These are phyloP conservation scores for Pythium periplocum DNA, from an alignment of 352 stramenopile species.

Conservation along the genomic window DNA sequence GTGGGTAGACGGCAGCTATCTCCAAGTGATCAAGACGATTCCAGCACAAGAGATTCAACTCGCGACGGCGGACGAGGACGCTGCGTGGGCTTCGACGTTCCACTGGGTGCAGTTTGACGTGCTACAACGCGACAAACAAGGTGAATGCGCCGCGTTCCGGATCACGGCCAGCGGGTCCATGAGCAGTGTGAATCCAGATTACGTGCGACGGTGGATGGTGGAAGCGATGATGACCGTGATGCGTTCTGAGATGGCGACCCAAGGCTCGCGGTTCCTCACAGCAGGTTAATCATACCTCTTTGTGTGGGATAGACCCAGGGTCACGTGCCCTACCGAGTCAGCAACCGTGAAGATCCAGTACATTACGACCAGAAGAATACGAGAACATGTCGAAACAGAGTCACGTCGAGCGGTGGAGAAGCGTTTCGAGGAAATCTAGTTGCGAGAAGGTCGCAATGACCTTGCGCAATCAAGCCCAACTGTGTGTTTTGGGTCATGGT, in stretches of 20 bases:
- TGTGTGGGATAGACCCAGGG: too few species aligned
- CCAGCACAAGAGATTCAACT: background rate
- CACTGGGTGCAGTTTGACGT: slow-evolving; percentile 9
- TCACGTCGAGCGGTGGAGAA: too few species aligned
- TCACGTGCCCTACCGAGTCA: too few species aligned
- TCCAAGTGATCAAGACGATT: slow-evolving; percentile 1
- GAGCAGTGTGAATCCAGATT: slow-evolving; percentile 1
- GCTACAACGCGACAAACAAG: background rate
- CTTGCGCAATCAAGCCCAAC: too few species aligned
- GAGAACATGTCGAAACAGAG: too few species aligned
- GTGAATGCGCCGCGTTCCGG: background rate
- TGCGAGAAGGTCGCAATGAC: too few species aligned
- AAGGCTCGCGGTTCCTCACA: too few species aligned
- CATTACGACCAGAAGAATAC: too few species aligned
- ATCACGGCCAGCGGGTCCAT: slow-evolving; percentile 11
- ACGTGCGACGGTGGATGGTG: slow-evolving; percentile 14
- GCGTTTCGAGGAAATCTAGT: too few species aligned
- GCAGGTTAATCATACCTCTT: too few species aligned
- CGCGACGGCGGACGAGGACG: background rate
- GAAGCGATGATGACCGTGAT: slow-evolving; percentile 13
- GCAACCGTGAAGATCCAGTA: too few species aligned
- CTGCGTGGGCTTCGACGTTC: slow-evolving; percentile 3
- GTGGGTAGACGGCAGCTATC: slow-evolving; percentile 4
- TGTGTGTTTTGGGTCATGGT: too few species aligned
- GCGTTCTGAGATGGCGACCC: background rate